phyloP scores from a whole-genome alignment of 768 basidiomycete genomes.

The Suillus hirtellus region DNA sequence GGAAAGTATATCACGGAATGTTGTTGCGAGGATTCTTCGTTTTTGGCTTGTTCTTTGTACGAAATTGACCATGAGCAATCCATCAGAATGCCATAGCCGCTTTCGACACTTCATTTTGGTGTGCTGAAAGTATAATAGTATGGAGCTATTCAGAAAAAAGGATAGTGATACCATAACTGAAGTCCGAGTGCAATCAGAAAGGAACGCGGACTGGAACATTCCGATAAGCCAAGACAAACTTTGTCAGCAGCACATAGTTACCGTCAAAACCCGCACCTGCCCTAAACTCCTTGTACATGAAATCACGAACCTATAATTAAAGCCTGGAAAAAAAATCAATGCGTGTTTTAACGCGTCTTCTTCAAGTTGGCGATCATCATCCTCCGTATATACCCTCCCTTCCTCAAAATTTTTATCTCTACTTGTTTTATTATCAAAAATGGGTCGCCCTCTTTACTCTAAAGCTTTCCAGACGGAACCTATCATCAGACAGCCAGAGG shows the following conservation, averaged over 20 bases:
- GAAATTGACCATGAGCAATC: background rate
- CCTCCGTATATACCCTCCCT: conserved; percentile 19
- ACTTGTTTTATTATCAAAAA: conserved; percentile 36
- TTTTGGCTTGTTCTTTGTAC: background rate
- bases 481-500: conserved; percentile 47
- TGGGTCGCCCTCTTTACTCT: conserved; percentile 66
- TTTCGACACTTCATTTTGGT: background rate
- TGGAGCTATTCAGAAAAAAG: background rate
- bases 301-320: conserved; percentile 15
- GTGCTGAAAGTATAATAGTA: background rate
- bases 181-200: background rate
- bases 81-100: background rate
- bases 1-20: background rate
- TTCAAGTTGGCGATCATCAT: background rate
- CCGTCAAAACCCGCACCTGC: conserved; percentile 36
- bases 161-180: background rate
- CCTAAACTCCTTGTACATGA: conserved; percentile 27
- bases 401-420: conserved; percentile 4
- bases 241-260: background rate
- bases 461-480: conserved; percentile 39
- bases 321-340: conserved; percentile 7
- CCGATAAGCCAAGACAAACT: background rate
- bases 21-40: background rate
- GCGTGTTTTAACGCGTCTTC: conserved; percentile 9
- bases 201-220: background rate